These are phyloP conservation scores for Serendipita vermifera DNA, from an alignment of 768 basidiomycete species.

Conservation along the genomic window DNA sequence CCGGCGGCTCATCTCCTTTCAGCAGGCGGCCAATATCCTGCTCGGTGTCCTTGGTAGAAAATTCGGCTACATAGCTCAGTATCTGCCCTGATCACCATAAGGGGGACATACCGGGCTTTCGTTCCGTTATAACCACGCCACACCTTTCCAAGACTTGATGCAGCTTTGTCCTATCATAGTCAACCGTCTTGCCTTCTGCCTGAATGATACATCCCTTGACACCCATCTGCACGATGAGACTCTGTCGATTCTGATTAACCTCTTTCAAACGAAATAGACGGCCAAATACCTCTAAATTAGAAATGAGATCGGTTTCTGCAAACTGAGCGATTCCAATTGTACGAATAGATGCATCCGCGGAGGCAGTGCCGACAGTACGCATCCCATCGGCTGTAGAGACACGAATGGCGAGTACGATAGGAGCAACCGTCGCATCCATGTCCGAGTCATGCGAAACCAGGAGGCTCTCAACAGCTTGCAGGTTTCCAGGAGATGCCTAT, in stretches of 20 bases:
- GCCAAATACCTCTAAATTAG: conserved; percentile 70
- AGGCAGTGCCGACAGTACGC: conserved; percentile 74
- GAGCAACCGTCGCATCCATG: conserved; percentile 67
- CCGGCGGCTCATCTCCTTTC: conserved; percentile 30
- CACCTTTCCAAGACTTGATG: conserved; percentile 80
- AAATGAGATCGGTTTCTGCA: conserved; percentile 88
- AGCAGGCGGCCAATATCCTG: conserved; percentile 69
- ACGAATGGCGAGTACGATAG: conserved; percentile 75
- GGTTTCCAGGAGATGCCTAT: conserved; percentile 62
- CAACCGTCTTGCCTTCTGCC: conserved; percentile 56
- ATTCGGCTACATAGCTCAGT: conserved; percentile 70
- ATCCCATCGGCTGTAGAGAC: conserved; percentile 39
- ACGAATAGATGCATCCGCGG: conserved; percentile 76
- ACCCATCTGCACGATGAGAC: conserved; percentile 86
- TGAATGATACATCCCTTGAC: conserved; percentile 93
- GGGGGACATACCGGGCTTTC: conserved; percentile 66
- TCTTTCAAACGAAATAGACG: background rate
- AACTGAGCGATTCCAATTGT: conserved; percentile 85
- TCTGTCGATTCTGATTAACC: conserved; percentile 37
- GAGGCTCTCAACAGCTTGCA: conserved; percentile 61
- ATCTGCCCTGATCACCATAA: too few relatives aligned
- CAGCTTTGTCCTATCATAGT: conserved; percentile 79
- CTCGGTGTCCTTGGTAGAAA: conserved; percentile 61
- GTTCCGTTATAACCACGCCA: conserved; percentile 77
- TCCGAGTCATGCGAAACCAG: conserved; percentile 75